phyloP scores from a whole-genome alignment of 495 filamentous ascomycete genomes.

The Talaromyces trachyspermus region DNA sequence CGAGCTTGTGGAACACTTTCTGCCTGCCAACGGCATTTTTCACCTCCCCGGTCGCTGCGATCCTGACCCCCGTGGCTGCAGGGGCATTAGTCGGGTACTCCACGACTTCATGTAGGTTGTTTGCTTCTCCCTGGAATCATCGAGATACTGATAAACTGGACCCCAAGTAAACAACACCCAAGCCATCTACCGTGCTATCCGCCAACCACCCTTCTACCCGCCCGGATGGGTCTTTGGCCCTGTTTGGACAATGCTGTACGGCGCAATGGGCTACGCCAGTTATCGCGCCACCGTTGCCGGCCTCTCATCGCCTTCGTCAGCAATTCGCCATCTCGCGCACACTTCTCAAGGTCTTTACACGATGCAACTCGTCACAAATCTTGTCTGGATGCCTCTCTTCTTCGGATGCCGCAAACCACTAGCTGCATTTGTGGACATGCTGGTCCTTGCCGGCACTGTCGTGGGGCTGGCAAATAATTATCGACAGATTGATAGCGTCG shows the following conservation, averaged over 20 bases:
- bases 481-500: constrained; percentile 60
- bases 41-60: constrained; percentile 25
- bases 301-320: constrained; percentile 35
- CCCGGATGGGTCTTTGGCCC: constrained; percentile 77
- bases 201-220: constrained; percentile 73
- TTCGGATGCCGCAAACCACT: constrained; percentile 64
- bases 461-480: constrained; percentile 66
- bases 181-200: constrained; percentile 56
- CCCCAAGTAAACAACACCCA: constrained; percentile 53
- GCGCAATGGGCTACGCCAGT: constrained; percentile 80
- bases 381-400: constrained; percentile 92
- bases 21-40: constrained; percentile 28
- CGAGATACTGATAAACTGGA: constrained; percentile 11
- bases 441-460: constrained; percentile 60
- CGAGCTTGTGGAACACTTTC: constrained; percentile 6
- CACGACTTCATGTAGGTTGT: constrained; percentile 25
- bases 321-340: constrained; percentile 19
- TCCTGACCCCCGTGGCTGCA: constrained; percentile 25
- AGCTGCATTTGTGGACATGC: constrained; percentile 68
- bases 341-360: constrained; percentile 60
- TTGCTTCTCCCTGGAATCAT: not conserved
- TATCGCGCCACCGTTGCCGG: constrained; percentile 61
- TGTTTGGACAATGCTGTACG: constrained; percentile 81
- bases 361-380: constrained; percentile 74
- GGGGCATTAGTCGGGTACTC: constrained; percentile 24